Evolutionary conservation across 2,329 filamentous ascomycete species (phyloP), one percentile per base, ranked within the genome.

Genomic region (Didymella pomorum): DNA sequence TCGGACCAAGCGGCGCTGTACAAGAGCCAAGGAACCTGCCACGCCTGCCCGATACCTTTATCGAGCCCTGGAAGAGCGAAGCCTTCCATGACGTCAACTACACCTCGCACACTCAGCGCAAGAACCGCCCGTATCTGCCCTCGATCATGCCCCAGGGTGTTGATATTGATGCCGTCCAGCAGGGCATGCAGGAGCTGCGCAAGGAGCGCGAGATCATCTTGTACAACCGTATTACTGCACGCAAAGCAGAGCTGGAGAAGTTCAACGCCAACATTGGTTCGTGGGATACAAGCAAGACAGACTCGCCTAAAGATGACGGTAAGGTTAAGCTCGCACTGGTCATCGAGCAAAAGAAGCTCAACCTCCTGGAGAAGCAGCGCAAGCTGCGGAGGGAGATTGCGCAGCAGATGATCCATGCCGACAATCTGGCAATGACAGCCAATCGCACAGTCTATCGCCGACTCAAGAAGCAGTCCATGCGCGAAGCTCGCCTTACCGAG

Each of bases 381-480:
- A 86, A 89, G 10, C 82, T 99, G 68, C 89, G 96, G 56, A 91
- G 95, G 68, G 90, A 90, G 75, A 89, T 99, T 63, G 91, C 92
- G 53, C 88, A 91, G 52, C 91, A 96, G 73, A 96, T 99, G 89
- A 89, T 97, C 75, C 89, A 96, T 71, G 96, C 94, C 59, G 93
- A 98, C 73, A 98, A 97, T 70, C 86, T 98, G 26, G 94, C 93
- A 43, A 97, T 97, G 91, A 97, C 94, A 1, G 94, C 93, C 0
- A 99, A 99, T 74, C 89, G 95, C 49, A 89, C 91, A 52, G 86
- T 89, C 71, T 97, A 97, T 77, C 90, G 95, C 33, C 89, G 95
- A 49, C 90, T 95, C 82, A 99, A 99, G 89, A 98, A 97, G 82
- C 94, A 97, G 78, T 96, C 90, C 48, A 85, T 98, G 48, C 89